Evolutionary conservation across 2,329 filamentous ascomycete genomes (phyloP), one percentile per base, ranked within the genome.

Genomic region (Fusarium humuli): DNA sequence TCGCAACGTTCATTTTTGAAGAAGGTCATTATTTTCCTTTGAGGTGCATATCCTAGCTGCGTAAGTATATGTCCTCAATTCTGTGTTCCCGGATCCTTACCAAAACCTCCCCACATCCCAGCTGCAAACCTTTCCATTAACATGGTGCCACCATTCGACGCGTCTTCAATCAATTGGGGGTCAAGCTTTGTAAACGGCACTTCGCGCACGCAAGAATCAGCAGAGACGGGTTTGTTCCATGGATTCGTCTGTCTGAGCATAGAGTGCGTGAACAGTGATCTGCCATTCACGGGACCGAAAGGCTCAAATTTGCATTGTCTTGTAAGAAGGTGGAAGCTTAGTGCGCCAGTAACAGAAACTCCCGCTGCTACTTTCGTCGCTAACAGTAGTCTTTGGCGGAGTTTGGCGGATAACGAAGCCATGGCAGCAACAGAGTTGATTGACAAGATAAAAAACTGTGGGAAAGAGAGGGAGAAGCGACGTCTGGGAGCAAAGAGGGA

Each of bases 31-130:
- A 72, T 54, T 1, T 20, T 63, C 12, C 72, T 49, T 23, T 74
- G 72, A 3, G 70, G 54, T 0, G 42, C 44, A 42, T 72, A 71
- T 3, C 52, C 67, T 60, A 37, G n/a, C 1, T 7, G 10, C 5
- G 34, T 37, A 4, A 37, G 34, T 11, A 12, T 12, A 4, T 2
- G 1, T 9, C 0, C 1, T 57, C 0, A 53, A 8, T n/a, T 13
- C 11, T 4, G 2, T 2, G 1, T 16, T 2, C 1, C 0, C 4
- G 3, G 7, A 3, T 40, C 59, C 57, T 45, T 47, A 73, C 72
- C 72, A 16, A 71, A 71, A 2, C 70, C 52, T 52, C 73, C 73
- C 72, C 70, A 75, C 49, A 67, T 65, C 10, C 72, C 72, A 5
- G 37, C 63, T 0, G 34, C 40, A 20, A 65, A 75, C 4, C 45